These are phyloP conservation scores for Wickerhamia fluorescens DNA, from an alignment of 805 yeast species.

Conservation along the genomic window DNA sequence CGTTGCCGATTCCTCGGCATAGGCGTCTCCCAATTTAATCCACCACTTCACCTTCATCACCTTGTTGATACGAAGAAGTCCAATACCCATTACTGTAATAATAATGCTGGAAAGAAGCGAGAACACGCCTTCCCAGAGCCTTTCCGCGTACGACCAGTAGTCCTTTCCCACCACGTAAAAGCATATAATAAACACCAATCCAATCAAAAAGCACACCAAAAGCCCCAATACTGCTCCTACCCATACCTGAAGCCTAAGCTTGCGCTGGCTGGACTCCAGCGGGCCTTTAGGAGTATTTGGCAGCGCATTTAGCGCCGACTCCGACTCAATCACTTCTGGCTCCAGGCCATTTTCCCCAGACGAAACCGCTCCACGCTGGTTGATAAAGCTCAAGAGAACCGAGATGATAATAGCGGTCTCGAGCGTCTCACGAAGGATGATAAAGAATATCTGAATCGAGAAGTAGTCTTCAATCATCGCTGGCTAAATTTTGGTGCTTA, in stretches of 20 bases:
- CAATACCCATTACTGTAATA: slow-evolving; percentile 82
- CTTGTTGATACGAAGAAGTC: slow-evolving; percentile 72
- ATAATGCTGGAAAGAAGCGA: slow-evolving; percentile 71
- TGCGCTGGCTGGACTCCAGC: slow-evolving; percentile 3
- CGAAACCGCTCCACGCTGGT: slow-evolving; percentile 9
- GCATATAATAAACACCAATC: slow-evolving; percentile 58
- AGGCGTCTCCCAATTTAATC: slow-evolving; percentile 38
- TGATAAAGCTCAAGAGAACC: slow-evolving; percentile 21
- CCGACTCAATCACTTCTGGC: slow-evolving; percentile 1
- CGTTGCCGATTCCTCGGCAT: slow-evolving; percentile 10
- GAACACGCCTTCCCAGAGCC: slow-evolving; percentile 83
- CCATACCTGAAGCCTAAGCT: slow-evolving; percentile 66
- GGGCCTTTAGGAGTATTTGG: slow-evolving; percentile 1
- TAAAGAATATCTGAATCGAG: slow-evolving; percentile 24
- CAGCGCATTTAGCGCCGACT: neutral
- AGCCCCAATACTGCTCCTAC: slow-evolving; percentile 73
- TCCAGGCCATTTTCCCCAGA: no score
- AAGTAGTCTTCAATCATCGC: slow-evolving; percentile 11
- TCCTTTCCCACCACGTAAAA: slow-evolving; percentile 78
- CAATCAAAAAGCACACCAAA: slow-evolving; percentile 60
- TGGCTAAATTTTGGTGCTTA: no score
- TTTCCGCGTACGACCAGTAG: slow-evolving; percentile 81
- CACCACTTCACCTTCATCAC: slow-evolving; percentile 74
- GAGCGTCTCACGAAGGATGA: slow-evolving; percentile 21
- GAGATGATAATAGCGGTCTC: slow-evolving; percentile 26